These are phyloP conservation scores for Tribonema minus DNA, from an alignment of 108 stramenopile genomes.

Conservation along the genomic window DNA sequence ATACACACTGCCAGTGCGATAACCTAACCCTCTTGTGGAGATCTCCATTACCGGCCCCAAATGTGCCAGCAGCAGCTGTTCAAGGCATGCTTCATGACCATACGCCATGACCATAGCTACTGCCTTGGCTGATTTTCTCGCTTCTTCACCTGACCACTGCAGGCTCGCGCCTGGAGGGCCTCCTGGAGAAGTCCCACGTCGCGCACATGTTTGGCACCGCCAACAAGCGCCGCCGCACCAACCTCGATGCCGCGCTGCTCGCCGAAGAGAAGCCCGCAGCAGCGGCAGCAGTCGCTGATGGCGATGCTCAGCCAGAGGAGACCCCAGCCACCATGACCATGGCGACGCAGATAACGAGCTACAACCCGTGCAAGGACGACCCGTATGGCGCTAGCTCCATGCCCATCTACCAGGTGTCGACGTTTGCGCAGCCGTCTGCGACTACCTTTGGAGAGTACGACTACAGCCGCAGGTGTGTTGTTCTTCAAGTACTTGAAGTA, in stretches of 20 bases:
- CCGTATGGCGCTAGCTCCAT: conserved; percentile 48
- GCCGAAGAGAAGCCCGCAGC: background rate
- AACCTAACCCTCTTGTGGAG: too few species aligned
- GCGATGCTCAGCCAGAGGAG: background rate
- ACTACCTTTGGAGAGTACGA: conserved; percentile 51
- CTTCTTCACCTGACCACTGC: too few species aligned
- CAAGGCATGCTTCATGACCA: too few species aligned
- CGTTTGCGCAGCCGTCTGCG: conserved; percentile 42
- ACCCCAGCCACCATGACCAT: conserved; percentile 3
- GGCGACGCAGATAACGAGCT: conserved; percentile 42
- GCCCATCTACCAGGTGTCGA: conserved; percentile 52
- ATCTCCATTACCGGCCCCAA: too few species aligned
- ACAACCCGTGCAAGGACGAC: conserved; percentile 49
- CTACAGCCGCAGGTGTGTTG: conserved; percentile 53
- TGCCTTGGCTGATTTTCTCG: too few species aligned
- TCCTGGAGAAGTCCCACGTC: conserved; percentile 46
- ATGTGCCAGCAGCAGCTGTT: too few species aligned
- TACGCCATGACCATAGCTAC: too few species aligned
- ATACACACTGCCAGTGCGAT: too few species aligned
- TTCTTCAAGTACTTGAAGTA: too few species aligned
- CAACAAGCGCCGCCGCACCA: conserved; percentile 4
- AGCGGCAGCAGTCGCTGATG: background rate
- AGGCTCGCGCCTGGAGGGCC: conserved; percentile 43
- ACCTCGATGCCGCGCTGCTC: conserved; percentile 31
- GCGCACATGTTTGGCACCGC: conserved; percentile 4